These are phyloP conservation scores for Trapa bicornis DNA, from an alignment of 345 rosid genomes.

Conservation along the genomic window DNA sequence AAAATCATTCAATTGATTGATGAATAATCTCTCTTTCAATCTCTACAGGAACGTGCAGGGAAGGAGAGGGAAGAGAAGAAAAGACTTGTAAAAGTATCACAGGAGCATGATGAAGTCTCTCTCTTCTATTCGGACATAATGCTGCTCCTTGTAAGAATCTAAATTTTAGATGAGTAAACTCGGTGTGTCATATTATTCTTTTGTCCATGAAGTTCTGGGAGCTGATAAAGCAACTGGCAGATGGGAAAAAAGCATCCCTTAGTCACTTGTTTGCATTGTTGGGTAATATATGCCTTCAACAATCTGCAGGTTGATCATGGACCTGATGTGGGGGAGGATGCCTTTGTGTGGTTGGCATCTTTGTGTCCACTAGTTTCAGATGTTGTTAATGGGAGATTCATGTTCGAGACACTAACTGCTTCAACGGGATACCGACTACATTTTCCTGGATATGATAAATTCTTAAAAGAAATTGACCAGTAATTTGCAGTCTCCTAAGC, in stretches of 20 bases:
- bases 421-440: constrained; percentile 54
- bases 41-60: constrained; percentile 41
- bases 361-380: constrained; percentile 58
- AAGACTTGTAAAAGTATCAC: constrained; percentile 16
- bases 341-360: constrained; percentile 69
- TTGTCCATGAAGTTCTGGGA: neutral
- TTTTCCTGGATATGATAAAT: constrained; percentile 73
- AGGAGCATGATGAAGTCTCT: constrained; percentile 56
- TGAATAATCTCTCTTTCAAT: neutral
- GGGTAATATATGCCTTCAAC: neutral
- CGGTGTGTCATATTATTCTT: neutral
- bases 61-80: constrained; percentile 59
- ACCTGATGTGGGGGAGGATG: constrained; percentile 67
- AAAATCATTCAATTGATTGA: neutral
- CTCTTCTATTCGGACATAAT: constrained; percentile 79
- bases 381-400: constrained; percentile 58
- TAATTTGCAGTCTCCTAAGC: constrained; percentile 16
- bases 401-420: constrained; percentile 75
- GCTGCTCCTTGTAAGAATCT: constrained; percentile 76
- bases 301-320: constrained; percentile 51
- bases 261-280: constrained; percentile 1
- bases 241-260: neutral
- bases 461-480: constrained; percentile 63
- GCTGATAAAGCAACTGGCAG: neutral
- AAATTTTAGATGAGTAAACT: neutral